Percentiles rank a stretch among this genome's conserved stretches.
phyloP scores from a whole-genome alignment of 225 moss, liverwort and hornwort species.

The Pseudoscleropodium purum region DNA sequence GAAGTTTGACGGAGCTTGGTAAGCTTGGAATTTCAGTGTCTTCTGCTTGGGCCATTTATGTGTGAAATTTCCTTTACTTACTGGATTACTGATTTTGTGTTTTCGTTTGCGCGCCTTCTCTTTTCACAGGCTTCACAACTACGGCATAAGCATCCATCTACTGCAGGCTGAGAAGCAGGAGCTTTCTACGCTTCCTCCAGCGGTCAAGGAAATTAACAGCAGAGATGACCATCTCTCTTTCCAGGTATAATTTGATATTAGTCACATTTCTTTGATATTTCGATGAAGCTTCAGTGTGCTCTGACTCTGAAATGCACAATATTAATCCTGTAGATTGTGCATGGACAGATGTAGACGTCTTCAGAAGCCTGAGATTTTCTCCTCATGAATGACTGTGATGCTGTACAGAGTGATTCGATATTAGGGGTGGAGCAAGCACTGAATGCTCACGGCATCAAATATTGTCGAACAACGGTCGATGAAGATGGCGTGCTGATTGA shows the following conservation, averaged over 20 bases:
- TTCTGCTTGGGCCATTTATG: background rate
- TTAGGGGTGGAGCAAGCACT: constrained; percentile 49
- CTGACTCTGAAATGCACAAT: too few relatives aligned
- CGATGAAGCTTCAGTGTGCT: background rate
- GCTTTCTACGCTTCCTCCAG: constrained; percentile 1
- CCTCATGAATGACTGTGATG: background rate
- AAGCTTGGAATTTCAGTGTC: background rate
- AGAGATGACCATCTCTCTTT: constrained; percentile 84
- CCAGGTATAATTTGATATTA: constrained; percentile 27
- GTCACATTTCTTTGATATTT: background rate
- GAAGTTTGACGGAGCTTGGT: constrained; percentile 70
- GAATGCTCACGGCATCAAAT: constrained; percentile 54
- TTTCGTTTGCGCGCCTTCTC: background rate
- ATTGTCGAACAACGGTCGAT: constrained; percentile 24
- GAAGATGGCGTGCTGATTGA: constrained; percentile 62
- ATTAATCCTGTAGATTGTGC: background rate
- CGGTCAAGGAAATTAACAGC: constrained; percentile 51
- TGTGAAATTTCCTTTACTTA: background rate
- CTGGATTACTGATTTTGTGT: background rate
- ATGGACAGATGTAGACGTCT: background rate
- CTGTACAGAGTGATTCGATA: constrained; percentile 54
- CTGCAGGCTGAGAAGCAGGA: constrained; percentile 43
- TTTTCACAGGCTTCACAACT: constrained; percentile 66
- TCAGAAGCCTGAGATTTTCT: background rate
- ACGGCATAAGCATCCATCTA: constrained; percentile 78